Evolutionary conservation across 139 green algal genomes (phyloP).

Genomic region (Monoraphidium neglectum): DNA sequence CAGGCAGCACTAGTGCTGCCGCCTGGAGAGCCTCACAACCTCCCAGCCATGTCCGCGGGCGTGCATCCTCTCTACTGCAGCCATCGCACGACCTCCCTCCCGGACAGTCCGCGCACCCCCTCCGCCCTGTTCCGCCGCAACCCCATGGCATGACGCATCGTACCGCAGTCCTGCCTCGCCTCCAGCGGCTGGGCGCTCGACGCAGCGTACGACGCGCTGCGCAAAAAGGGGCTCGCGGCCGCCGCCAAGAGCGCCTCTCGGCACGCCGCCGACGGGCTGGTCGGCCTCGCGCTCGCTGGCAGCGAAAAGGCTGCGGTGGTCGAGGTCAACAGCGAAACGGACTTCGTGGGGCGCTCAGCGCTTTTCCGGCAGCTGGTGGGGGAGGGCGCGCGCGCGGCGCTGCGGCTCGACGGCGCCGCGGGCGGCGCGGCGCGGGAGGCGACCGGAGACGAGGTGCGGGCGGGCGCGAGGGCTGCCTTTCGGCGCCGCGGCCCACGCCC

Average conservation of each 20-base stretch:
- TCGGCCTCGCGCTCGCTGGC: conserved; percentile 59
- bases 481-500: no score
- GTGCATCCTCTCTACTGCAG: no score
- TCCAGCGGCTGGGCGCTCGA: conserved; percentile 69
- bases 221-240: conserved; percentile 84
- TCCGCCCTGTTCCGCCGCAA: conserved; percentile 6
- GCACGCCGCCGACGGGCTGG: conserved; percentile 83
- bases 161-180: conserved; percentile 53
- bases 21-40: no score
- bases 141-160: no score
- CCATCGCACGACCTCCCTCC: background rate
- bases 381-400: conserved; percentile 57
- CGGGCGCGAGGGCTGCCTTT: background rate
- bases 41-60: no score
- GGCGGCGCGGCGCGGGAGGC: background rate
- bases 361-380: conserved; percentile 76
- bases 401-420: conserved; percentile 18
- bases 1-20: no score
- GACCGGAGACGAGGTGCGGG: background rate
- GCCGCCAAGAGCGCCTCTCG: conserved; percentile 87
- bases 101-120: background rate
- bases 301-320: conserved; percentile 39
- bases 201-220: conserved; percentile 63
- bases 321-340: conserved; percentile 96
- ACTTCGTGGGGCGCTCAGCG: conserved; percentile 90